Conservation (phyloP, 2,329 filamentous ascomycete genomes). For the Cryphonectria japonica region DNA sequence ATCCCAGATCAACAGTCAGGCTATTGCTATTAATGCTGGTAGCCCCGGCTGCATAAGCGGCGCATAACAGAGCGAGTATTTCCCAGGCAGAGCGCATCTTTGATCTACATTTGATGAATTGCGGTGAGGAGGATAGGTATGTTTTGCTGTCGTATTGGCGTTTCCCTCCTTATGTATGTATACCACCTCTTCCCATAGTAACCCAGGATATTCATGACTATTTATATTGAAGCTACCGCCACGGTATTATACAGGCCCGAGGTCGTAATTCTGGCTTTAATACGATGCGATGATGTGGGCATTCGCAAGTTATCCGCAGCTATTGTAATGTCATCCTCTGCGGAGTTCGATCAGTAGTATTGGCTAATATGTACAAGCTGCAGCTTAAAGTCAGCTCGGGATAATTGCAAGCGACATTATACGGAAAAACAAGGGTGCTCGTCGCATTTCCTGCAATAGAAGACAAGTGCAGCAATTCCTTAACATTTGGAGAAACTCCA, state of each 20-base stretch:
- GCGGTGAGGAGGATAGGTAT: not conserved
- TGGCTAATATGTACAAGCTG: not conserved
- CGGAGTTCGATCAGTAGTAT: not conserved
- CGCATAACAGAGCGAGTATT: not conserved
- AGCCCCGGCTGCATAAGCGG: not conserved
- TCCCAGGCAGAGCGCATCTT: not conserved
- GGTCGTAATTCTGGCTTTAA: not conserved
- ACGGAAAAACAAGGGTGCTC: not conserved
- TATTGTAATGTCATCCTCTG: not conserved
- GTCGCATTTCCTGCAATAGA: not conserved
- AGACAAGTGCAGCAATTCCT: not conserved
- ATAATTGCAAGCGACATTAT: not conserved
- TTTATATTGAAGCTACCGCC: not conserved
- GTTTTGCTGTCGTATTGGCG: not conserved
- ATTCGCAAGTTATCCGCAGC: not conserved
- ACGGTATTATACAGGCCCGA: not conserved
- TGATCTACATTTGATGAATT: not conserved
- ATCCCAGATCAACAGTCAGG: constrained; percentile 14
- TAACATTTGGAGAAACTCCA: not conserved
- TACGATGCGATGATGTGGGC: not conserved
- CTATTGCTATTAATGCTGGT: not conserved
- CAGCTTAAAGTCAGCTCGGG: not conserved
- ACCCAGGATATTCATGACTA: no score
- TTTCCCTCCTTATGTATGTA: not conserved
- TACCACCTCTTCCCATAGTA: not conserved